Evolutionary conservation across 139 green algal species (phyloP).

Genomic region (Nannochloris sp.): DNA sequence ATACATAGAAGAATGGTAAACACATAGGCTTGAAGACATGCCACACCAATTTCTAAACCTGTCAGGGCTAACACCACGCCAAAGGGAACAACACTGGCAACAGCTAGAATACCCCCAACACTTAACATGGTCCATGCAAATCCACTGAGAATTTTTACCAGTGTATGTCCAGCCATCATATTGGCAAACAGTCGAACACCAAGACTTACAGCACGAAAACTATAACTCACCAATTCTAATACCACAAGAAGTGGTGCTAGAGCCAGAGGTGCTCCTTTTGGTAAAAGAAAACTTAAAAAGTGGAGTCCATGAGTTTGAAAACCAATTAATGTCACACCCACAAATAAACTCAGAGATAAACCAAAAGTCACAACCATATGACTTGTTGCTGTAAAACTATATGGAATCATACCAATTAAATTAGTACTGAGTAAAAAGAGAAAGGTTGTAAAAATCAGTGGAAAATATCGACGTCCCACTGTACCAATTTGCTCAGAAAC

Average conservation of each 20-base stretch:
- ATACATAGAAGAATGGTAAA: slow-evolving; percentile 57
- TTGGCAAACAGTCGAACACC: slow-evolving; percentile 57
- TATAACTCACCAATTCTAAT: slow-evolving; percentile 54
- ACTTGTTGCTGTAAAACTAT: slow-evolving; percentile 61
- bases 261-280: slow-evolving; percentile 47
- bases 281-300: slow-evolving; percentile 63
- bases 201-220: slow-evolving; percentile 47
- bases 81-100: slow-evolving; percentile 37
- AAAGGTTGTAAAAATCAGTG: slow-evolving; percentile 58
- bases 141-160: slow-evolving; percentile 59
- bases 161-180: slow-evolving; percentile 59
- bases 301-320: slow-evolving; percentile 60
- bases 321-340: slow-evolving; percentile 57
- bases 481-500: slow-evolving; percentile 45
- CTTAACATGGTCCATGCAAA: slow-evolving; percentile 64
- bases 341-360: slow-evolving; percentile 57
- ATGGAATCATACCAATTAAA: slow-evolving; percentile 65
- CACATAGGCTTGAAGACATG: slow-evolving; percentile 52
- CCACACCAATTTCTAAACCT: slow-evolving; percentile 44
- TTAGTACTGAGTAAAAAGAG: slow-evolving; percentile 57
- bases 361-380: slow-evolving; percentile 61
- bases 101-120: slow-evolving; percentile 39
- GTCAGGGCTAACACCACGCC: slow-evolving; percentile 48
- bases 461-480: slow-evolving; percentile 49
- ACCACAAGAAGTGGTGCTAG: slow-evolving; percentile 52